phyloP scores from a whole-genome alignment of 257 asterid species.

The Solanum peruvianum region DNA sequence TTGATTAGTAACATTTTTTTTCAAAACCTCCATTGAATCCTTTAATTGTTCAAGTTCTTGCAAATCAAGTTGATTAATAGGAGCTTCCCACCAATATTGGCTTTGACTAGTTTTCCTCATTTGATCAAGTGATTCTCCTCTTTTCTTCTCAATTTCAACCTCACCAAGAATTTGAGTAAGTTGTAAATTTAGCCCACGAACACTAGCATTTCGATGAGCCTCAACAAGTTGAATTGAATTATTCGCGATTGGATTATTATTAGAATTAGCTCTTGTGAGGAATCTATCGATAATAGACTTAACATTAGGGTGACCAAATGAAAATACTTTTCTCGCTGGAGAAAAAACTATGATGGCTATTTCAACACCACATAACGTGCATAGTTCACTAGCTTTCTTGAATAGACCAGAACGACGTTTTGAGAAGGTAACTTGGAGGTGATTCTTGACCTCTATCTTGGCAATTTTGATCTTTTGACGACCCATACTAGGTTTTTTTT shows the following conservation, averaged over 20 bases:
- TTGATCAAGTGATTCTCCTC: conserved; percentile 42
- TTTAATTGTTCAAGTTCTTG: conserved; percentile 43
- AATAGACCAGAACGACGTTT: conserved; percentile 58
- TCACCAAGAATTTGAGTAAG: conserved; percentile 39
- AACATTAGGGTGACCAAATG: conserved; percentile 64
- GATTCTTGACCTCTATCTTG: conserved; percentile 58
- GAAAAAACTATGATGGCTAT: conserved; percentile 56
- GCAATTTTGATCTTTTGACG: conserved; percentile 64
- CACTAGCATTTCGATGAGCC: conserved; percentile 39
- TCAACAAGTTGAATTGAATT: conserved; percentile 23
- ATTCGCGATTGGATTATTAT: background rate
- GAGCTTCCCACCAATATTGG: conserved; percentile 63
- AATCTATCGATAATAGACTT: conserved; percentile 41
- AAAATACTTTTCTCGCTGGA: conserved; percentile 69
- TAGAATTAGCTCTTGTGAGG: conserved; percentile 6
- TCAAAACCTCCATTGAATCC: conserved; percentile 57
- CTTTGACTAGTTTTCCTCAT: conserved; percentile 27
- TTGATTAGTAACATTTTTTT: conserved; percentile 18
- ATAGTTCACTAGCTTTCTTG: conserved; percentile 71
- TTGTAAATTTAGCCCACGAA: conserved; percentile 44
- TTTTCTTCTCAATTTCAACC: conserved; percentile 42
- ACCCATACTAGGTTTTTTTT: conserved; percentile 56
- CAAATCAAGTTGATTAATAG: conserved; percentile 27
- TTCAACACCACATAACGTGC: conserved; percentile 66
- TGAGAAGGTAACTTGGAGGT: conserved; percentile 66